Conservation (phyloP, 805 yeast species). For the Ogataea methylovora region DNA sequence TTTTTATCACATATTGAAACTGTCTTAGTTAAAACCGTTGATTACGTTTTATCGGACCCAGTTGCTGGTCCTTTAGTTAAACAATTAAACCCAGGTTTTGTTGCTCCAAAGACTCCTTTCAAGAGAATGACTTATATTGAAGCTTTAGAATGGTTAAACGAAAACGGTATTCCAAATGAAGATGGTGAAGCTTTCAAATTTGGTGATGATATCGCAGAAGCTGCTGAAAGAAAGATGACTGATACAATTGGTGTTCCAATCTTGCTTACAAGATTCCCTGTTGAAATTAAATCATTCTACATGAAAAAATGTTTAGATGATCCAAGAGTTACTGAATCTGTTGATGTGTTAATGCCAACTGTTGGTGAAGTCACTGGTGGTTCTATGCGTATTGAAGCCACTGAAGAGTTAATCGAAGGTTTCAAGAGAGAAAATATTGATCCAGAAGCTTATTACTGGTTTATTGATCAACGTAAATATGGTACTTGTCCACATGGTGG, state of each 20-base stretch:
- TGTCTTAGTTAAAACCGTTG: slow-evolving; percentile 59
- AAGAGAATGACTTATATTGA: slow-evolving; percentile 84
- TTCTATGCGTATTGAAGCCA: slow-evolving; percentile 88
- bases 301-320: slow-evolving; percentile 91
- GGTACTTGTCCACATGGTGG: slow-evolving; percentile 99
- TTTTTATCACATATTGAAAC: slow-evolving; percentile 79
- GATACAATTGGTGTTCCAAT: slow-evolving; percentile 92
- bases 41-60: slow-evolving; percentile 81
- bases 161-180: slow-evolving; percentile 89
- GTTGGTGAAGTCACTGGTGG: slow-evolving; percentile 99
- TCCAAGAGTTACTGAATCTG: slow-evolving; percentile 93
- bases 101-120: slow-evolving; percentile 80
- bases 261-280: slow-evolving; percentile 89
- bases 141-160: slow-evolving; percentile 95
- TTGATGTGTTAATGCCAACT: slow-evolving; percentile 97
- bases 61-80: slow-evolving; percentile 83
- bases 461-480: slow-evolving; percentile 88
- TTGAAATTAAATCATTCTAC: slow-evolving; percentile 95
- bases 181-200: slow-evolving; percentile 89
- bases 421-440: slow-evolving; percentile 89
- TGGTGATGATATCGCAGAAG: slow-evolving; percentile 99
- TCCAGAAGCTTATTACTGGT: slow-evolving; percentile 88
- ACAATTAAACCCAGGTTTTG: slow-evolving; percentile 89
- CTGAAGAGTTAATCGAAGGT: slow-evolving; percentile 80
- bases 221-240: slow-evolving; percentile 98